phyloP scores from a whole-genome alignment of 768 basidiomycete genomes.

The Kwoniella sp. region DNA sequence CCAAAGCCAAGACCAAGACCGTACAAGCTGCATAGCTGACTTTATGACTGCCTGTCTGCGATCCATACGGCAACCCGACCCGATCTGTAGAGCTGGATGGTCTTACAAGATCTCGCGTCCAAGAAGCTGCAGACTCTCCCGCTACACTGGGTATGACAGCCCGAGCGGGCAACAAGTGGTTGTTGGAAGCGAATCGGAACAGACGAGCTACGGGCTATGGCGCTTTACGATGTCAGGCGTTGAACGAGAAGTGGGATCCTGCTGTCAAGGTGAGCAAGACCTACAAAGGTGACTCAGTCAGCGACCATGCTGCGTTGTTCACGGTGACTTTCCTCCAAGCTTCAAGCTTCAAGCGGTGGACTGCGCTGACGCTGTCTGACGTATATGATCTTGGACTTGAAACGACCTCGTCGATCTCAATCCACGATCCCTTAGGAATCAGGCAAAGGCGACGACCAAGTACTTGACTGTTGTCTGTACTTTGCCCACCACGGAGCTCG shows the following conservation, averaged over 20 bases:
- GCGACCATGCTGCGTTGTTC: too few species aligned
- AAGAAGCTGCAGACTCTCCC: neutral
- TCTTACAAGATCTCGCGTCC: slow-evolving; percentile 9
- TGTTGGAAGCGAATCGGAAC: slow-evolving; percentile 22
- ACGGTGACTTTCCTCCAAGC: too few species aligned
- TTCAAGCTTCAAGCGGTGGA: too few species aligned
- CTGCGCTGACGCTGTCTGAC: too few species aligned
- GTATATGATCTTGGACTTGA: too few species aligned
- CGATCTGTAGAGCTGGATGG: slow-evolving; percentile 28
- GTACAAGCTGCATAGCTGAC: neutral
- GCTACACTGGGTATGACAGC: slow-evolving; percentile 25
- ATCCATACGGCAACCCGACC: too few species aligned
- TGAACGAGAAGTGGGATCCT: slow-evolving; percentile 27
- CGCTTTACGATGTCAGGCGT: slow-evolving; percentile 35
- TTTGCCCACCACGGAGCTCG: slow-evolving; percentile 21
- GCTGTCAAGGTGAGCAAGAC: slow-evolving; percentile 18
- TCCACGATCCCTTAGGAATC: neutral
- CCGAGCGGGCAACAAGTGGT: slow-evolving; percentile 23
- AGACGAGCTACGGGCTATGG: slow-evolving; percentile 20
- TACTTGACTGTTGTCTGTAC: slow-evolving; percentile 46
- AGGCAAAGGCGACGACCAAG: slow-evolving; percentile 40
- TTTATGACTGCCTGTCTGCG: too few species aligned
- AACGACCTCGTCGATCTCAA: too few species aligned
- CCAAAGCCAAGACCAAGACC: neutral
- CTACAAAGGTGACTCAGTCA: too few species aligned